Evolutionary conservation across 2,329 filamentous ascomycete genomes (phyloP).

Genomic region (Blastomyces percursus): DNA sequence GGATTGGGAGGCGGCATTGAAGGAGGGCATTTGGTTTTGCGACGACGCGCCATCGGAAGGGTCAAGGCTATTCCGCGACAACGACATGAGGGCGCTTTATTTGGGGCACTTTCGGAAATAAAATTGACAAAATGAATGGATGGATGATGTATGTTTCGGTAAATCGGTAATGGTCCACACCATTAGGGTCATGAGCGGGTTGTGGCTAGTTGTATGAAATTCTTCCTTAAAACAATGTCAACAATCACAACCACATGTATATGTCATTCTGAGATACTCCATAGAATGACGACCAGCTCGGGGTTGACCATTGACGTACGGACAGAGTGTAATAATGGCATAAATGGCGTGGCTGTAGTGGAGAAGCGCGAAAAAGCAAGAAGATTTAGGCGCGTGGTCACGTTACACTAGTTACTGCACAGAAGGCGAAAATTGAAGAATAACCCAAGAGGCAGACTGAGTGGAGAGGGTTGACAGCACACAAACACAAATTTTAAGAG

Average conservation of each 20-base stretch:
- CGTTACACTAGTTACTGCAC: conserved; percentile 12
- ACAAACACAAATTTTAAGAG: not conserved
- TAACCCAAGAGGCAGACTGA: conserved; percentile 12
- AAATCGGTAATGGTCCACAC: not conserved
- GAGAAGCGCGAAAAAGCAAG: conserved; percentile 2
- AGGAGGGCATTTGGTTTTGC: conserved; percentile 32
- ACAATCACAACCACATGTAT: not conserved
- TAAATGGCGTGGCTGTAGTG: not conserved
- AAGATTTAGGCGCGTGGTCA: conserved; percentile 13
- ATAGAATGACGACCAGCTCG: not conserved
- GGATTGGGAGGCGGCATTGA: conserved; percentile 36
- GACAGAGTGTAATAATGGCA: not conserved
- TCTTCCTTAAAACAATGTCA: not conserved
- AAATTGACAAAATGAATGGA: not conserved
- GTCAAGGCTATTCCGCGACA: conserved; percentile 30
- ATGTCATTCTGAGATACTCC: not conserved
- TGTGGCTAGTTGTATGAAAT: too few species aligned
- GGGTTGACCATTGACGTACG: not conserved
- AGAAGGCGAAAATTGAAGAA: not conserved
- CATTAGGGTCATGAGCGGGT: not conserved
- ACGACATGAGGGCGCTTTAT: conserved; percentile 25
- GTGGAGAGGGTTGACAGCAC: not conserved
- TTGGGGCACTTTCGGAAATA: not conserved
- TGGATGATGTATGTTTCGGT: not conserved
- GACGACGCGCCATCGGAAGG: conserved; percentile 30